Evolutionary conservation across 805 yeast genomes (phyloP).

Genomic region (Lachancea meyersii): DNA sequence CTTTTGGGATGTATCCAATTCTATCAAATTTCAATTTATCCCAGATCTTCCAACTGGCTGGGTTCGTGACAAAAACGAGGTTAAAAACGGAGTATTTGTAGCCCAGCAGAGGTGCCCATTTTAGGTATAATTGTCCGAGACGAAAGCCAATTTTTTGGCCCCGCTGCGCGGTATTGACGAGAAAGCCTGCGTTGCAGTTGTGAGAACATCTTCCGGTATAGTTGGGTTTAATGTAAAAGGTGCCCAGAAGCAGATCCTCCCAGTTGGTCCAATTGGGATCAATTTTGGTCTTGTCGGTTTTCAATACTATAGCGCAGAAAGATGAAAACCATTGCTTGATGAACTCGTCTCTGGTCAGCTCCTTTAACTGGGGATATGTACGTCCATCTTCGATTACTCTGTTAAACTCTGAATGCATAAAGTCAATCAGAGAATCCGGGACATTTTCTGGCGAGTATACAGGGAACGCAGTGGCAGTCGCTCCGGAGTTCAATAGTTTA

Average conservation of each 20-base stretch:
- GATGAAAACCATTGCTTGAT: constrained; percentile 59
- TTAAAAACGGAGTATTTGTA: constrained; percentile 81
- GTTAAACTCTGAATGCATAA: constrained; percentile 50
- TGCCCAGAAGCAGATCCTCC: constrained; percentile 53
- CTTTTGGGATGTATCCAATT: constrained; percentile 70
- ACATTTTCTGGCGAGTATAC: constrained; percentile 43
- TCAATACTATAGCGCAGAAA: constrained; percentile 58
- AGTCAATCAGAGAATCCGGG: constrained; percentile 45
- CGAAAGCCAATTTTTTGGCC: constrained; percentile 64
- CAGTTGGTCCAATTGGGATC: constrained; percentile 36
- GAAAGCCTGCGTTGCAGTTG: constrained; percentile 81
- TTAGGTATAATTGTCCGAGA: constrained; percentile 61
- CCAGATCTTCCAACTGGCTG: constrained; percentile 75
- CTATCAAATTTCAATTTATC: constrained; percentile 74
- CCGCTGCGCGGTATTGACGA: constrained; percentile 54
- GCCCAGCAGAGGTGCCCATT: constrained; percentile 73
- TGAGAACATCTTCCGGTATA: constrained; percentile 81
- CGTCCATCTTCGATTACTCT: constrained; percentile 61
- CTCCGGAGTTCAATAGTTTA: constrained; percentile 38
- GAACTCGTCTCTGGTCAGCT: constrained; percentile 45
- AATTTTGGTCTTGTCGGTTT: constrained; percentile 31
- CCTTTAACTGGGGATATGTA: constrained; percentile 61
- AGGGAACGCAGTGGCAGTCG: constrained; percentile 56
- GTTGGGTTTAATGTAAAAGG: constrained; percentile 80
- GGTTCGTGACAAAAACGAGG: constrained; percentile 75